Evolutionary conservation across 768 basidiomycete genomes (phyloP).

Genomic region (Mycena galopus): DNA sequence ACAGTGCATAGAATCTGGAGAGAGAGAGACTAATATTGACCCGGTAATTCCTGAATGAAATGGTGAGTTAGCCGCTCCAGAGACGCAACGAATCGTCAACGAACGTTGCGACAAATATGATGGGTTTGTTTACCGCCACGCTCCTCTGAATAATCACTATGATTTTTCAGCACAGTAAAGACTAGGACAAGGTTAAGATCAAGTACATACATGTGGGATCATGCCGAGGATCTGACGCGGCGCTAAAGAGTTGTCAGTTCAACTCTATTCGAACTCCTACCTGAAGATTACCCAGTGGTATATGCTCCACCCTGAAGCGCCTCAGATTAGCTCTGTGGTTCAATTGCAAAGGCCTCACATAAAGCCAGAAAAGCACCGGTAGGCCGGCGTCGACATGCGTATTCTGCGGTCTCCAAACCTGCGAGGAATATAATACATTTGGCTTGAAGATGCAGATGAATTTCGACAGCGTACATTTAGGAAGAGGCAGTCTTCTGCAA

Average conservation of each 20-base stretch:
- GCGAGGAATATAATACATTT: not conserved
- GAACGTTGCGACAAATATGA: conserved; percentile 67
- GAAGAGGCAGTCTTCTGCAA: conserved; percentile 67
- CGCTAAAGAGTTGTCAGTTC: conserved; percentile 42
- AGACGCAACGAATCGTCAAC: conserved; percentile 21
- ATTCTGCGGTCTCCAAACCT: conserved; percentile 54
- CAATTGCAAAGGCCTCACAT: conserved; percentile 38
- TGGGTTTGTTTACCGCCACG: conserved; percentile 59
- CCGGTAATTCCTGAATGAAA: conserved; percentile 62
- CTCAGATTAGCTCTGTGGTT: not conserved
- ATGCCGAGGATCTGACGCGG: conserved; percentile 55
- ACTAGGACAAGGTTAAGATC: not conserved
- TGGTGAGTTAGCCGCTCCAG: not conserved
- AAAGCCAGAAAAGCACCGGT: conserved; percentile 55
- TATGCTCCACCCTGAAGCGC: conserved; percentile 61
- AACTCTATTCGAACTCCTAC: not conserved
- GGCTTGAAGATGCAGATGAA: no score
- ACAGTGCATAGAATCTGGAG: no score
- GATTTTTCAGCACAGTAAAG: not conserved
- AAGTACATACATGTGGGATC: conserved; percentile 60
- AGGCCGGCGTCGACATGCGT: conserved; percentile 44
- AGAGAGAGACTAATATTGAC: no score
- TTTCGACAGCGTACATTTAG: conserved; percentile 60
- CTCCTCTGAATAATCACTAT: conserved; percentile 65
- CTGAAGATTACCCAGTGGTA: conserved; percentile 42